phyloP scores from a whole-genome alignment of 768 basidiomycete species.

The Serpula lacrymans region DNA sequence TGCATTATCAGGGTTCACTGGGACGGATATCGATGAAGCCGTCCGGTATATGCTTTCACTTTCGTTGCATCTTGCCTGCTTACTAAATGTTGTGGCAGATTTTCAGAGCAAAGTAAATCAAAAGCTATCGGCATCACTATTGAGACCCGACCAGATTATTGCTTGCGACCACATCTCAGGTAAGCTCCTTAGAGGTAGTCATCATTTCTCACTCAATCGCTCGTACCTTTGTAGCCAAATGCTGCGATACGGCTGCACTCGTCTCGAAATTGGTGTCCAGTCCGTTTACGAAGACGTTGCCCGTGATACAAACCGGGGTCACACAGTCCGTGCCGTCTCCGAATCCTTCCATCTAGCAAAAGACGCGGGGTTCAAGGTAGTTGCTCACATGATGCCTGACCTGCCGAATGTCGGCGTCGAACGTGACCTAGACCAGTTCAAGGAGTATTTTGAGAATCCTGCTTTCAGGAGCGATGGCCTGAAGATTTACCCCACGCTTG shows the following conservation, averaged over 20 bases:
- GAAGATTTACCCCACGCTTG: conserved; percentile 97
- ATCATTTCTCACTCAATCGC: conserved; percentile 2
- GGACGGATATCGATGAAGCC: conserved; percentile 91
- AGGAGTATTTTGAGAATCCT: conserved; percentile 99
- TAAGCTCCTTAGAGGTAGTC: conserved; percentile 21
- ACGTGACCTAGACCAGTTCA: conserved; percentile 97
- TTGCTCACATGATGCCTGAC: conserved; percentile 99
- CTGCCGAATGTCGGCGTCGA: conserved; percentile 97
- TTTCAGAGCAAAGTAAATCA: conserved; percentile 95
- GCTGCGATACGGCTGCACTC: conserved; percentile 98
- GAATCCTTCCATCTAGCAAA: conserved; percentile 98
- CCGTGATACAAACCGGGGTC: conserved; percentile 96
- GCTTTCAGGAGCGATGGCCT: conserved; percentile 95
- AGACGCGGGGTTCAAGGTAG: conserved; percentile 99
- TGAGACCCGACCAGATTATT: conserved; percentile 98
- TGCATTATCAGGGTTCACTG: conserved; percentile 92
- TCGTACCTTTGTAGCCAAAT: conserved; percentile 66
- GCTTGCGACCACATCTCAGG: conserved; percentile 94
- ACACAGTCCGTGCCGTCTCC: conserved; percentile 95
- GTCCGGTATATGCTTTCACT: conserved; percentile 52
- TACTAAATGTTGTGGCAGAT: conserved; percentile 40
- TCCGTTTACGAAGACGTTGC: conserved; percentile 99
- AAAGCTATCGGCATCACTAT: conserved; percentile 99
- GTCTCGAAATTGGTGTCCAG: conserved; percentile 97
- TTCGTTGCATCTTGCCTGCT: neutral